Percentiles rank a stretch among this genome's conserved stretches.
Conservation (phyloP, 2,329 filamentous ascomycete genomes). For the Knoxdaviesia capensis region DNA sequence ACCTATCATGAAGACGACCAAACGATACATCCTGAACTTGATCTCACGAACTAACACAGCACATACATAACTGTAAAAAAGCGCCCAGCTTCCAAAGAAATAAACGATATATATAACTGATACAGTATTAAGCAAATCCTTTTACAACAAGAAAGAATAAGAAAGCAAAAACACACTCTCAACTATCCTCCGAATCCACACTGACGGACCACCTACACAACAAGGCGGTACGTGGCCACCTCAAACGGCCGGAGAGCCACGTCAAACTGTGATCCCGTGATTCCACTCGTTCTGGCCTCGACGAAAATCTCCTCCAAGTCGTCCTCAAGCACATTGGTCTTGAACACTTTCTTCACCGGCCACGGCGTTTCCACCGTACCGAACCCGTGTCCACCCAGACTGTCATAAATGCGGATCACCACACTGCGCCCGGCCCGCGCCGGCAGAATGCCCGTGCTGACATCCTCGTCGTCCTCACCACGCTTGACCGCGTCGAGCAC, state of each 20-base stretch:
- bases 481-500: conserved; percentile 83
- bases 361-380: conserved; percentile 50
- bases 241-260: conserved; percentile 64
- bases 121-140: no score
- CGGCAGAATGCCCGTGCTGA: conserved; percentile 39
- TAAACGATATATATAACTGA: no score
- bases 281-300: conserved; percentile 7
- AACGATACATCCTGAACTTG: no score
- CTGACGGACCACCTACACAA: conserved; percentile 16
- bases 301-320: conserved; percentile 47
- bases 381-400: conserved; percentile 59
- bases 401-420: conserved; percentile 73
- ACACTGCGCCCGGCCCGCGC: conserved; percentile 56
- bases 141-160: no score
- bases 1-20: no score
- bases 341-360: conserved; percentile 56
- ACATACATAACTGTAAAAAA: no score
- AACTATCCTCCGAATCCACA: no score
- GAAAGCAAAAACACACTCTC: no score
- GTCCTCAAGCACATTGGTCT: conserved; percentile 79
- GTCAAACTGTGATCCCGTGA: conserved; percentile 26
- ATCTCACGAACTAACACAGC: no score
- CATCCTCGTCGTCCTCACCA: conserved; percentile 69
- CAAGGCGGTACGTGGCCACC: conserved; percentile 59
- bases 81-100: no score